A percentile compares a stretch with the other conserved stretches of the same genome.
Evolutionary conservation across 805 yeast genomes (phyloP).

Genomic region (Yamadazyma akitaensis): DNA sequence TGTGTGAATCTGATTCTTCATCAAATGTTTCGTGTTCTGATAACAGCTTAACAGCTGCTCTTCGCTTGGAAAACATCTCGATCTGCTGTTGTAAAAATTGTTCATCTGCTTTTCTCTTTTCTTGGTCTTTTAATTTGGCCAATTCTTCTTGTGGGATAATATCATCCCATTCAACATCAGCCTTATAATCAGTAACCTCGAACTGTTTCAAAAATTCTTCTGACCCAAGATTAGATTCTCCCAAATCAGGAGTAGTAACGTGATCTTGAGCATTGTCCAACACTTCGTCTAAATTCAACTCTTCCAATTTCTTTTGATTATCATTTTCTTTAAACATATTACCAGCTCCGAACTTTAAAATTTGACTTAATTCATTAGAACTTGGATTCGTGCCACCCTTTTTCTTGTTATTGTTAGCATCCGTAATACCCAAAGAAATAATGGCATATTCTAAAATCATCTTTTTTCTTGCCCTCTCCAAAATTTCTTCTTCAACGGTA

Average conservation of each 20-base stretch:
- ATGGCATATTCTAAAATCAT: conserved; percentile 98
- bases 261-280: conserved; percentile 97
- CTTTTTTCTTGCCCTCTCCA: conserved; percentile 95
- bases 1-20: conserved; percentile 36
- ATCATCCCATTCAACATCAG: conserved; percentile 98
- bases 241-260: conserved; percentile 90
- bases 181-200: conserved; percentile 97
- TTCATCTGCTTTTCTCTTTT: conserved; percentile 81
- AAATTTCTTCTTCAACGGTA: conserved; percentile 95
- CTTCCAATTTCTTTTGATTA: conserved; percentile 93
- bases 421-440: conserved; percentile 92
- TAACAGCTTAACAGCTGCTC: conserved; percentile 65
- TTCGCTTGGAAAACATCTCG: conserved; percentile 78
- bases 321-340: conserved; percentile 96
- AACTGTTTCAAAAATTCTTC: conserved; percentile 96
- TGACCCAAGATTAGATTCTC: conserved; percentile 97
- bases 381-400: conserved; percentile 63
- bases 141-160: conserved; percentile 95
- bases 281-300: conserved; percentile 92
- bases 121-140: conserved; percentile 84
- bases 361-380: conserved; percentile 82
- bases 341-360: conserved; percentile 96
- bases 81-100: conserved; percentile 85
- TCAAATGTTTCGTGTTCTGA: conserved; percentile 34
- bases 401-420: conserved; percentile 49